These are phyloP conservation scores for Diaporthe helianthi DNA, from an alignment of 2,329 filamentous ascomycete species.

Conservation along the genomic window DNA sequence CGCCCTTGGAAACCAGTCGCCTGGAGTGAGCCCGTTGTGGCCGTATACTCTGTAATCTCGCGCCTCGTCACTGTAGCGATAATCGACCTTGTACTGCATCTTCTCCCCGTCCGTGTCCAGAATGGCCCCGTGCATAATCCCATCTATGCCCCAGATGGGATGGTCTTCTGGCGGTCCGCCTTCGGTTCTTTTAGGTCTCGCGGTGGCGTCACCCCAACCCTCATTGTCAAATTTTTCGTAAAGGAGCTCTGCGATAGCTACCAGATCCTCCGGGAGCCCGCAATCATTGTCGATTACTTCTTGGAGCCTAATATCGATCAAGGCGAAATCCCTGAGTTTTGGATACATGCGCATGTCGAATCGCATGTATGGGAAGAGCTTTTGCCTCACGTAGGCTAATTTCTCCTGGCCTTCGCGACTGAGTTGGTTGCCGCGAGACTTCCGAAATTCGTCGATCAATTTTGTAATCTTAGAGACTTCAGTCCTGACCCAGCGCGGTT, in stretches of 20 bases:
- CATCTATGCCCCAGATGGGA: conserved; percentile 41
- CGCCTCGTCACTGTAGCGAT: conserved; percentile 28
- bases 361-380: not conserved
- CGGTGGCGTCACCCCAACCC: conserved; percentile 1
- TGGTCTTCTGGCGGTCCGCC: conserved; percentile 38
- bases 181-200: not conserved
- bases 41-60: conserved; percentile 37
- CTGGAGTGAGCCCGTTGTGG: conserved; percentile 45
- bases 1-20: conserved; percentile 62
- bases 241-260: not conserved
- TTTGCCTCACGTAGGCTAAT: not conserved
- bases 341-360: conserved; percentile 9
- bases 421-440: not conserved
- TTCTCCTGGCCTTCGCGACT: not conserved
- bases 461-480: not conserved
- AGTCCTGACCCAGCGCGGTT: not conserved
- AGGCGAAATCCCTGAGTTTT: not conserved
- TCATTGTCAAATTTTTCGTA: conserved; percentile 21
- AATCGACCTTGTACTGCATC: conserved; percentile 31
- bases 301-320: not conserved
- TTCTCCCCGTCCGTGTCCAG: conserved; percentile 9
- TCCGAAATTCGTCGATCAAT: not conserved
- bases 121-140: conserved; percentile 43
- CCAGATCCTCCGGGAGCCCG: not conserved
- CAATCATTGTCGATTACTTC: not conserved